These are phyloP conservation scores for Kodamaea derodonti DNA, from an alignment of 1,139 yeast species.

Conservation along the genomic window DNA sequence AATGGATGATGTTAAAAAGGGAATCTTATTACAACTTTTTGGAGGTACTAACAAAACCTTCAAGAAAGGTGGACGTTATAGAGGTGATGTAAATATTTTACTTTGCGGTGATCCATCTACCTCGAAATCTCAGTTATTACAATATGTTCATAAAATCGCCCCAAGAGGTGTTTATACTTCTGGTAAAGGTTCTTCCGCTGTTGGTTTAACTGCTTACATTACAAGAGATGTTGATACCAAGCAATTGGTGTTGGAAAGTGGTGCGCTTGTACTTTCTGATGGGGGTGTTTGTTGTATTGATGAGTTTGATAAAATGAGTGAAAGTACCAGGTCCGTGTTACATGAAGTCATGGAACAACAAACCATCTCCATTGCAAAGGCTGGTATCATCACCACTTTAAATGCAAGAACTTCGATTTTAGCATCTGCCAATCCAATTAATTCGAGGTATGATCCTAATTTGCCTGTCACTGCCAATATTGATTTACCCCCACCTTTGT, in stretches of 20 bases:
- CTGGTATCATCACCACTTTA: constrained; percentile 93
- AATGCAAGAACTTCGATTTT: constrained; percentile 94
- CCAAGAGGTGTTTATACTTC: constrained; percentile 98
- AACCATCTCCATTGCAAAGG: constrained; percentile 95
- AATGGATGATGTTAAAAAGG: constrained; percentile 95
- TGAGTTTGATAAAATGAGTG: constrained; percentile 97
- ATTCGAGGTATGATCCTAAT: constrained; percentile 89
- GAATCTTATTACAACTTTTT: constrained; percentile 83
- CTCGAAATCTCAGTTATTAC: constrained; percentile 88
- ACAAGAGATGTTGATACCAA: constrained; percentile 92
- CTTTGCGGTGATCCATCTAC: constrained; percentile 99
- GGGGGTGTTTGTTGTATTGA: constrained; percentile 99
- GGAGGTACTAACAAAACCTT: constrained; percentile 94
- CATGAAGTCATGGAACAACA: constrained; percentile 99
- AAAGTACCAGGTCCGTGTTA: constrained; percentile 86
- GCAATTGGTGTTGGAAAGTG: constrained; percentile 90
- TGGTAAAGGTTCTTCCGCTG: constrained; percentile 98
- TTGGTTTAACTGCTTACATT: constrained; percentile 95
- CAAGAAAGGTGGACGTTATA: constrained; percentile 85
- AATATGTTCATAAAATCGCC: constrained; percentile 94
- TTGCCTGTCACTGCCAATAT: constrained; percentile 92
- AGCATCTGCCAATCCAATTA: constrained; percentile 98
- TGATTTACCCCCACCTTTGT: constrained; percentile 92
- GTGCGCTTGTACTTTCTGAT: constrained; percentile 94
- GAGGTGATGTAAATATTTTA: constrained; percentile 91